Base-by-base conservation (phyloP, 2,329 filamentous ascomycete genomes). In the Diatrype stigma region DNA sequence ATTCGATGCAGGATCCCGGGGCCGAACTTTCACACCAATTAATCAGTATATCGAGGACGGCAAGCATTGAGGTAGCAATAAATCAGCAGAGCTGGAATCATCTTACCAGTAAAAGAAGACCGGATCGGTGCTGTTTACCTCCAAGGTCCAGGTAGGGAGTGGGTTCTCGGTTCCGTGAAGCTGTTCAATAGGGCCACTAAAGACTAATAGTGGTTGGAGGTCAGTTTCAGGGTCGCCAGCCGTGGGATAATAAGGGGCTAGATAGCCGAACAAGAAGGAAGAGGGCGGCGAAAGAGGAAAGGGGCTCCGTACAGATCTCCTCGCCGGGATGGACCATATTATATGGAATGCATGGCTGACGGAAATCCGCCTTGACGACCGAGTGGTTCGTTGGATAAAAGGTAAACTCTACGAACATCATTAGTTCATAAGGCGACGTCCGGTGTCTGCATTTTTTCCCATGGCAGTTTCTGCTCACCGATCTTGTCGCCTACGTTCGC, bases 71-170 rank as follows among this genome's bases (percentile, higher is more conserved):
- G n/a, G n/a, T n/a, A n/a, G n/a, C n/a, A n/a, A n/a, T n/a, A n/a
- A n/a, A n/a, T n/a, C n/a, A n/a, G n/a, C n/a, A n/a, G n/a, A n/a
- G n/a, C n/a, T n/a, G n/a, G n/a, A n/a, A n/a, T n/a, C n/a, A n/a
- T n/a, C 49, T 45, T 52, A 56, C 56, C 85, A 90, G 65, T 89
- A 90, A 66, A 80, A 87, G 64, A 85, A 88, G 16, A 84, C 78
- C 0, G 86, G 85, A 16, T 53, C 51, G 17, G 53, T 56, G 37
- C 38, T 45, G 35, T 51, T 52, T 6, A 47, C 51, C 3, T 58
- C 58, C 21, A 75, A 49, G 3, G 63, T 67, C 64, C 65, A 72
- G 14, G 63, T 71, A 17, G 70, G 70, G 3, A 69, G 59, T 63
- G 69, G 53, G 19, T 16, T 42, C n/a, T 28, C 16, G 8, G 49